Percentiles rank a stretch among this genome's conserved stretches.
Conservation (phyloP, 352 stramenopile species). For the Phytophthora syringae region DNA sequence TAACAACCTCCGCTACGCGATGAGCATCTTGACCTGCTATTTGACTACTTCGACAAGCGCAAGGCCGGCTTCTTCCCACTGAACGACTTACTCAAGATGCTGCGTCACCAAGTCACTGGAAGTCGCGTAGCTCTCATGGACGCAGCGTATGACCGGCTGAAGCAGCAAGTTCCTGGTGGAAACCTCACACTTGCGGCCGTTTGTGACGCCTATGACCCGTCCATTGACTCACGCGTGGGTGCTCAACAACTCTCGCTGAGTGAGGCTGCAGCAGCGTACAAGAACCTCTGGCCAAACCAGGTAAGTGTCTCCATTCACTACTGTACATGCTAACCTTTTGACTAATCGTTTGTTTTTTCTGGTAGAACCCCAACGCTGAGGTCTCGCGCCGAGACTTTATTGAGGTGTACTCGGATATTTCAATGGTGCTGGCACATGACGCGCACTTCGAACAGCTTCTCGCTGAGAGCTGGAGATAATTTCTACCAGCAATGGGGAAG, state of each 20-base stretch:
- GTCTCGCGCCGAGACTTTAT: conserved; percentile 66
- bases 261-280: conserved; percentile 51
- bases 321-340: neutral
- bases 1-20: conserved; percentile 54
- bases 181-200: conserved; percentile 57
- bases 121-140: conserved; percentile 48
- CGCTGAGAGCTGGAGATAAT: conserved; percentile 73
- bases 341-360: neutral
- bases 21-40: conserved; percentile 78
- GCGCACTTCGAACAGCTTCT: conserved; percentile 72
- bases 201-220: conserved; percentile 56
- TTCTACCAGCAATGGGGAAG: too few species aligned
- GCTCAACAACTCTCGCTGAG: conserved; percentile 41
- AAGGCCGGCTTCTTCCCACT: conserved; percentile 70
- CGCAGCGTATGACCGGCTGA: conserved; percentile 53
- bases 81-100: conserved; percentile 41
- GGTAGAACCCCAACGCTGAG: conserved; percentile 32
- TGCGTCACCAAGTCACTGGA: conserved; percentile 47
- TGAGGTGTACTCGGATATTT: conserved; percentile 79
- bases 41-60: conserved; percentile 74
- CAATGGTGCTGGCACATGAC: conserved; percentile 62
- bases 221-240: conserved; percentile 64
- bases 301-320: conserved; percentile 2
- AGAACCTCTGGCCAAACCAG: conserved; percentile 49
- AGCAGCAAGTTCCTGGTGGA: conserved; percentile 27